Evolutionary conservation across 345 rosid genomes (phyloP).

Genomic region (Dipteronia sinensis): DNA sequence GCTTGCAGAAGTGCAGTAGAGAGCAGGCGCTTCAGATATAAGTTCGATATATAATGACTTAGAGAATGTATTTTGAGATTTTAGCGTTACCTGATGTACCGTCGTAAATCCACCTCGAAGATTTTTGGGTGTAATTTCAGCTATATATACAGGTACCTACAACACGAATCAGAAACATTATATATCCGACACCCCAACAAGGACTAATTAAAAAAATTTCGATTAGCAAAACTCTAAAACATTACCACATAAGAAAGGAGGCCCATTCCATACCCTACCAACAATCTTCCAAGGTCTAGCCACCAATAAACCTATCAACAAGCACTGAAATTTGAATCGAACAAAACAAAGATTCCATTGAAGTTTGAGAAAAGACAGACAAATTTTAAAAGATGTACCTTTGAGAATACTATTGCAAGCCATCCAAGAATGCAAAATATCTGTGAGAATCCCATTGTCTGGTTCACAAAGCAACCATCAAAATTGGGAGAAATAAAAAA

Average conservation of each 20-base stretch:
- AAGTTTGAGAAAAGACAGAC: neutral
- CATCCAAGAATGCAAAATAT: constrained; percentile 68
- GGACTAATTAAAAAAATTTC: neutral
- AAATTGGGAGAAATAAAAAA: constrained; percentile 2
- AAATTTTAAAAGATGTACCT: constrained; percentile 35
- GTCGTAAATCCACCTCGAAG: constrained; percentile 78
- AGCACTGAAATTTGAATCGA: neutral
- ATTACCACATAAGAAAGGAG: constrained; percentile 77
- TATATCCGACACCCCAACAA: constrained; percentile 3
- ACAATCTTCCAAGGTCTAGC: constrained; percentile 73
- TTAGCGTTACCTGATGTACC: constrained; percentile 50
- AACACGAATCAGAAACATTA: neutral
- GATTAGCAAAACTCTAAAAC: constrained; percentile 5
- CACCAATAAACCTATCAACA: constrained; percentile 53
- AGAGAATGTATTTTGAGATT: neutral
- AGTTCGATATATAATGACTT: neutral
- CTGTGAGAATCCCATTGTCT: constrained; percentile 75
- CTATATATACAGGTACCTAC: constrained; percentile 81
- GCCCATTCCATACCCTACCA: constrained; percentile 73
- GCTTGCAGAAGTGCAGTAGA: constrained; percentile 40
- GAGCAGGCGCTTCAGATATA: neutral
- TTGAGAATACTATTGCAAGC: constrained; percentile 53
- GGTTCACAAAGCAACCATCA: constrained; percentile 13
- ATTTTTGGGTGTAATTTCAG: constrained; percentile 80
- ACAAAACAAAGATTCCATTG: neutral